Base-by-base conservation (phyloP, 768 basidiomycete genomes). In the Ramaria rubella region DNA sequence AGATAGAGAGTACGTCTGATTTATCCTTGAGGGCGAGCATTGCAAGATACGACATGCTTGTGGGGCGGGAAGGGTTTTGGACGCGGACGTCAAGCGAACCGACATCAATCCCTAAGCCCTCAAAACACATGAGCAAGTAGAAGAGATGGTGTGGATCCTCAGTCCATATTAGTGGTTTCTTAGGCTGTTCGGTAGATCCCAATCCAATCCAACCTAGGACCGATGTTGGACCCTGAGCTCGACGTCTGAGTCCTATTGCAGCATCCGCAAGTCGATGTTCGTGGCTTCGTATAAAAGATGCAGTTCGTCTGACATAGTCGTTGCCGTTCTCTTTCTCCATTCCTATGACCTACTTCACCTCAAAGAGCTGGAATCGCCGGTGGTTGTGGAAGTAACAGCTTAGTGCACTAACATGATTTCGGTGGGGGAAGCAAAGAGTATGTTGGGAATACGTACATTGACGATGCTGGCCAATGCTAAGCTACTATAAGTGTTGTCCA, bases 81-180 rank as follows among this genome's bases (percentile, higher is more conserved):
- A 93, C 74, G 21, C 77, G 79, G 59, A 88, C 81, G 67, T 95
- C 93, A 58, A 95, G 78, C 29, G 85, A 80, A 54, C 91, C 92
- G 52, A 91, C 79, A 54, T 82, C 74, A 49, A 89, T 71, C n/a
- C 83, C 87, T 29, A 89, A 69, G 5, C 83, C 90, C 69, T 95
- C 91, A 60, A 94, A 77, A 43, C 90, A 85, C 70, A 94, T 86
- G 58, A 95, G 78, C 59, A 90, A 71, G 72, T 94, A 95, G 78
- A 89, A 91, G 6, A 95, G 81, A 60, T 86, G 90, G 65, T 91
- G 88, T 26, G 79, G 81, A 69, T 92, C 88, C 61, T 90, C 76
- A 4, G 79, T 67, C 58, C 94, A 81, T 23, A 83, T 69, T 43
- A 88, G 71, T 8, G 90, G 83, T 67, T 80, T 82, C 34, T 31